phyloP scores from a whole-genome alignment of 2,329 filamentous ascomycete genomes.

The Kalaharituber pfeilii region DNA sequence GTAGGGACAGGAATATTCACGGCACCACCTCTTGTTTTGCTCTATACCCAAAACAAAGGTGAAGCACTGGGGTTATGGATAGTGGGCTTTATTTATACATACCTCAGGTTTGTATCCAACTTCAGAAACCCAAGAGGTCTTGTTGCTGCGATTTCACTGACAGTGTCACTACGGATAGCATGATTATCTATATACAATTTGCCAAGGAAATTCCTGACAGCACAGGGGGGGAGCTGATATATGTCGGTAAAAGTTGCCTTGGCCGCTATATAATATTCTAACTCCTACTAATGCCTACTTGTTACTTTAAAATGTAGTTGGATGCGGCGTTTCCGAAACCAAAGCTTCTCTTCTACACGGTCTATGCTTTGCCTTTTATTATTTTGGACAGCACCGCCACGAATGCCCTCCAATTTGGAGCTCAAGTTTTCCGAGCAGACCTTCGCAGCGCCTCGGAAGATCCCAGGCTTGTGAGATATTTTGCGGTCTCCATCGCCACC shows the following conservation, averaged over 20 bases:
- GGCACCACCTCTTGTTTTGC: slow-evolving; percentile 8
- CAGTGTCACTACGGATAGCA: not conserved
- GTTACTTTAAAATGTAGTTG: too few relatives aligned
- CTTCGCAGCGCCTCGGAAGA: not conserved
- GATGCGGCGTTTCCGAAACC: not conserved
- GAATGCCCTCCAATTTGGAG: not conserved
- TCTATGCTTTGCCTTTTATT: not conserved
- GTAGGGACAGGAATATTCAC: slow-evolving; percentile 18
- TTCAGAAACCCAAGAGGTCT: too few relatives aligned
- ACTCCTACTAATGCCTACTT: not conserved
- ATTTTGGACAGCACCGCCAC: not conserved
- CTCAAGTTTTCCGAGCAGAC: not conserved
- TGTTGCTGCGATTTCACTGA: not conserved
- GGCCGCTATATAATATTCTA: not conserved
- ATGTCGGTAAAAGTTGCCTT: not conserved
- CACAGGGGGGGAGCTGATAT: not conserved
- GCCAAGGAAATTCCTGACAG: not conserved
- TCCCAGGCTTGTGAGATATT: not conserved
- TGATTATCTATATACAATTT: not conserved
- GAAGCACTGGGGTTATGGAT: not conserved
- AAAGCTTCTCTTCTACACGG: not conserved
- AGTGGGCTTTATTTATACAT: not conserved
- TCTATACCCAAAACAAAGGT: slow-evolving; percentile 11
- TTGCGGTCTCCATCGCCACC: not conserved
- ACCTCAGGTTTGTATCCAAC: not conserved